These are phyloP conservation scores for Nothopassalora personata DNA, from an alignment of 2,329 filamentous ascomycete genomes.

Conservation along the genomic window DNA sequence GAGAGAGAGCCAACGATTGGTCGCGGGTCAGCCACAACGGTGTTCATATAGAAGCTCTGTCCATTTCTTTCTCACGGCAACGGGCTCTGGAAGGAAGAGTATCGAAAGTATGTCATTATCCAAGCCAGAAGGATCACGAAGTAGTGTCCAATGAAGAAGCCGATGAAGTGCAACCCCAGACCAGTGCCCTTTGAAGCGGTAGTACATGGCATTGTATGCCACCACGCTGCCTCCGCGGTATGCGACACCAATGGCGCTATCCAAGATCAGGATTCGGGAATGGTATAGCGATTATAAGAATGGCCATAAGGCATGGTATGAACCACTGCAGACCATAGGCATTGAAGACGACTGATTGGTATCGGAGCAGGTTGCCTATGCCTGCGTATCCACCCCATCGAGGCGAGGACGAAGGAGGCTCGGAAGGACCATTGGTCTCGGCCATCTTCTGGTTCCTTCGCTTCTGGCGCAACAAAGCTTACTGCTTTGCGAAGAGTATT, in stretches of 20 bases:
- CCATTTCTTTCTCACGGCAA: conserved; percentile 50
- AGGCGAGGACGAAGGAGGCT: conserved; percentile 51
- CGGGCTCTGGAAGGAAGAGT: conserved; percentile 48
- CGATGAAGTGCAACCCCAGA: conserved; percentile 49
- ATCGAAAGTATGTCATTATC: conserved; percentile 56
- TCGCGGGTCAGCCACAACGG: conserved; percentile 47
- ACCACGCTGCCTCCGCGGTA: conserved; percentile 37
- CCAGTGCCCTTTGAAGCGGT: conserved; percentile 51
- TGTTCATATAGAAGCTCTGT: conserved; percentile 49
- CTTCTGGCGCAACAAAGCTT: neutral
- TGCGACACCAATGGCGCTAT: conserved; percentile 50
- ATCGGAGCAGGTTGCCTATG: conserved; percentile 54
- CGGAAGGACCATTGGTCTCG: conserved; percentile 54
- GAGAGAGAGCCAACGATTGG: conserved; percentile 36
- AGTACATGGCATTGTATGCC: conserved; percentile 44
- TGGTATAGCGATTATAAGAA: conserved; percentile 54
- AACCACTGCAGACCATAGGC: conserved; percentile 59
- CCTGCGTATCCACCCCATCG: conserved; percentile 56
- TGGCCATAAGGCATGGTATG: conserved; percentile 53
- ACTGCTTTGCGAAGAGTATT: too few species aligned
- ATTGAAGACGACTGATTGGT: conserved; percentile 56
- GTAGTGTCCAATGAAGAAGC: conserved; percentile 53
- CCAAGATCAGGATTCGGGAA: conserved; percentile 51
- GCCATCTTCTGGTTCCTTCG: conserved; percentile 34
- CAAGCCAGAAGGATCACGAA: conserved; percentile 54